Evolutionary conservation across 2,329 filamentous ascomycete species (phyloP).

Genomic region (Metarhizium album): DNA sequence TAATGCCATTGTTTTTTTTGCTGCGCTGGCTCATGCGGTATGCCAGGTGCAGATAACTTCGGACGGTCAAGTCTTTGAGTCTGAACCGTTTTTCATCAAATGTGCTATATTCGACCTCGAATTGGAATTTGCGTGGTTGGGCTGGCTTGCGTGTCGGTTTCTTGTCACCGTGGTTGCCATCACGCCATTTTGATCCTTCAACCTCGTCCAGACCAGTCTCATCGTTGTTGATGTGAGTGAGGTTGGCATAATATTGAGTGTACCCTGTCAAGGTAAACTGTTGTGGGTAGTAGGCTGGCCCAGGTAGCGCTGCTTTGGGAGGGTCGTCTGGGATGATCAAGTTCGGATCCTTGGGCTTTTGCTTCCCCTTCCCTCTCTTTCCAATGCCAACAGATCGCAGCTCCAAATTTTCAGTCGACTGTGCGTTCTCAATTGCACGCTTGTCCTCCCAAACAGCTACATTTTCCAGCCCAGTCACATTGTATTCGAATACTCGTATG

Average conservation of each 20-base stretch:
- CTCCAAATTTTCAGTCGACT: constrained; percentile 16
- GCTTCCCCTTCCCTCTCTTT: constrained; percentile 27
- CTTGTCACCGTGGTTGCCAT: constrained; percentile 52
- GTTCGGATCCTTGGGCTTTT: constrained; percentile 46
- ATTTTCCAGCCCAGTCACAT: constrained; percentile 66
- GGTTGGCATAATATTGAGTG: constrained; percentile 86
- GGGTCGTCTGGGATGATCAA: constrained; percentile 61
- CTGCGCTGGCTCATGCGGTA: constrained; percentile 53
- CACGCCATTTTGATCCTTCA: constrained; percentile 42
- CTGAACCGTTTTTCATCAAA: constrained; percentile 64
- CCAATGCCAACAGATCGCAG: constrained; percentile 17
- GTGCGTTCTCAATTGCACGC: constrained; percentile 2
- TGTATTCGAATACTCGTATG: constrained; percentile 87
- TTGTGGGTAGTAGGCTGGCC: constrained; percentile 84
- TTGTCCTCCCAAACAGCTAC: constrained; percentile 33
- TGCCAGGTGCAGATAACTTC: constrained; percentile 70
- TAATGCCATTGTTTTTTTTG: constrained; percentile 7
- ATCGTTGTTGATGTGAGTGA: constrained; percentile 81
- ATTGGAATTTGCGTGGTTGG: constrained; percentile 55
- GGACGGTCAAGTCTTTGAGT: constrained; percentile 73
- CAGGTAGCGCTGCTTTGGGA: constrained; percentile 60
- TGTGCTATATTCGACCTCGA: constrained; percentile 79
- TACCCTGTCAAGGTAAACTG: constrained; percentile 68
- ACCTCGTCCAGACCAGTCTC: constrained; percentile 14
- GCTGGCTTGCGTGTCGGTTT: constrained; percentile 39